Evolutionary conservation across 371 early-diverging fungal species (phyloP), one percentile per base, ranked within the genome.

Genomic region (Mucor circinelloides): DNA sequence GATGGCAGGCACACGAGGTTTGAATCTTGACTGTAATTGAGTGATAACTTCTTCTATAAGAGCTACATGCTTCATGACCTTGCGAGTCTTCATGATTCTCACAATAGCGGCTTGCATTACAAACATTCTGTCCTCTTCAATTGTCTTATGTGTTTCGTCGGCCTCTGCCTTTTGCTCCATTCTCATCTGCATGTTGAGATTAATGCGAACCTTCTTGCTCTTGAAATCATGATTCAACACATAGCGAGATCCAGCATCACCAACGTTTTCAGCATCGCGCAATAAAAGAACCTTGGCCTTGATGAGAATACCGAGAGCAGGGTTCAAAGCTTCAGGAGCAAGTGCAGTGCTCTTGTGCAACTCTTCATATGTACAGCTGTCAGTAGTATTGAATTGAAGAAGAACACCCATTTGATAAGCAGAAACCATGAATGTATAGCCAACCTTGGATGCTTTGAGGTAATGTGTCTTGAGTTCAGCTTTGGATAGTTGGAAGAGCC

Each of bases 51-150:
- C 98, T 55, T 90, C 87, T 63, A 99, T 88, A 17, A 99, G 85
- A 23, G 87, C 84, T 9, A 89, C 86, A 77, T 97, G 95, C 71
- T 93, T 92, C 87, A 97, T 84, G 54, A 87, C 87, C 79, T 96
- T 95, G 48, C 97, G 92, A 6, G 98, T 94, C 88, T 99, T 99
- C 98, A 96, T 95, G 61, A 95, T 87, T 44, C 90, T 80, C 8
- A 98, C 99, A 84, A 99, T 96, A 5, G 98, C 97, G 10, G 97
- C 98, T 90, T 98, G 96, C 80, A 98, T 96, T 57, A 93, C 73
- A 66, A 90, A 78, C 82, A 92, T 93, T 56, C 97, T 91, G 71
- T 96, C 97, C 66, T 93, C 92, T 66, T 92, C 94, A 44, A 97
- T 90, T 0, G 90, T 89, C 79, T 90, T 90, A 81, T 95, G 93